Evolutionary conservation across 257 asterid genomes (phyloP).

Genomic region (Nicotiana knightiana): DNA sequence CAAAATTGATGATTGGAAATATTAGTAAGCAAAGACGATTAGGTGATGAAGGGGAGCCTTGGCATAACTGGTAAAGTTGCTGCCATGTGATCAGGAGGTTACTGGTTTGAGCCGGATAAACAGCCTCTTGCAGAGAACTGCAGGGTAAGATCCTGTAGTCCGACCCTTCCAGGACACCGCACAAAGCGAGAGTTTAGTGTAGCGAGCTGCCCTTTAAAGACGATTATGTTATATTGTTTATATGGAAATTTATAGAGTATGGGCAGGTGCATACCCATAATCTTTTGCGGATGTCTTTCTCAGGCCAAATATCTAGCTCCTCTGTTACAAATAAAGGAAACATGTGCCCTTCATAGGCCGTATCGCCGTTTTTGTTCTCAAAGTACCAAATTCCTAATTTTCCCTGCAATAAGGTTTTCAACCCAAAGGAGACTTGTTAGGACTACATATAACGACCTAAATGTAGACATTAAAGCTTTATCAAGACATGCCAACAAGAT

Average conservation of each 20-base stretch:
- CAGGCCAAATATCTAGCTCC: conserved; percentile 85
- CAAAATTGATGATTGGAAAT: background rate
- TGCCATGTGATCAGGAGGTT: too few relatives aligned
- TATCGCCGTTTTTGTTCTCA: conserved; percentile 48
- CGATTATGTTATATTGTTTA: background rate
- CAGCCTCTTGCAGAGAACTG: too few relatives aligned
- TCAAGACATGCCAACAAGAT: background rate
- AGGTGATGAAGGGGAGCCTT: background rate
- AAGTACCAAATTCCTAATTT: conserved; percentile 66
- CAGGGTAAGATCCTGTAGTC: too few relatives aligned
- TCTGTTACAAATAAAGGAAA: conserved; percentile 67
- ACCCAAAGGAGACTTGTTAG: background rate
- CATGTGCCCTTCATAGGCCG: conserved; percentile 63
- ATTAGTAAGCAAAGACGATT: background rate
- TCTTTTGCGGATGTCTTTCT: conserved; percentile 77
- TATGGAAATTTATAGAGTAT: background rate
- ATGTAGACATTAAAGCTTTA: background rate
- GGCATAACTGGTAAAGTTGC: too few relatives aligned
- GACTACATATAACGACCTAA: background rate
- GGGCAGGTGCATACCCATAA: conserved; percentile 42
- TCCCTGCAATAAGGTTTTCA: conserved; percentile 28
- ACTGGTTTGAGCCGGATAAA: too few relatives aligned
- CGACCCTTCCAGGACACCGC: too few relatives aligned
- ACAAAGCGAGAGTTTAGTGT: too few relatives aligned
- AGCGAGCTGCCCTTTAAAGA: background rate